A percentile compares a stretch with the other conserved stretches of the same genome.
Evolutionary conservation across 2,329 filamentous ascomycete species (phyloP).

Genomic region (Teratosphaeria viscida): DNA sequence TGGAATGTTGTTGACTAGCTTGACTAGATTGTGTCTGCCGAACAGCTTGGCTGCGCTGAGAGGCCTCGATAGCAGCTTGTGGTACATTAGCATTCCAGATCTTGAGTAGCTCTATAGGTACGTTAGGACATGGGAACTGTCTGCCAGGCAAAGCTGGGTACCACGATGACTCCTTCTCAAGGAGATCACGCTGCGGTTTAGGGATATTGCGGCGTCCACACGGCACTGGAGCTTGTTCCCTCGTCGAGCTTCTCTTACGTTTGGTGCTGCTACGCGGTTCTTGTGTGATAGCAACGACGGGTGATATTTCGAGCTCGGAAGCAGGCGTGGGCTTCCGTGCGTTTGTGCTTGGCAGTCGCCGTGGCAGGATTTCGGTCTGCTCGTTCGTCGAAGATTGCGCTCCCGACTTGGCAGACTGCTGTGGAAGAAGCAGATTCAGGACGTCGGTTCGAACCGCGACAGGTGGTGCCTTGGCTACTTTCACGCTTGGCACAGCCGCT

Average conservation of each 20-base stretch:
- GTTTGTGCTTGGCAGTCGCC: neutral
- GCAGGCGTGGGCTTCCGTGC: neutral
- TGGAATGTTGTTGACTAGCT: neutral
- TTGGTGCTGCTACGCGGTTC: neutral
- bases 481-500: neutral
- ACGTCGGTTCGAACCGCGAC: neutral
- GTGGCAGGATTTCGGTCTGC: neutral
- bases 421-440: slow-evolving; percentile 1
- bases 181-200: slow-evolving; percentile 39
- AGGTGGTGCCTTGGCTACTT: neutral
- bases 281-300: neutral
- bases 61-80: neutral
- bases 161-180: slow-evolving; percentile 36
- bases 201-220: slow-evolving; percentile 26
- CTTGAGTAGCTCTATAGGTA: slow-evolving; percentile 27
- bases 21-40: neutral
- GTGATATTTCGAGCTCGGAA: neutral
- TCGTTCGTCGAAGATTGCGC: neutral
- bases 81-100: slow-evolving; percentile 12
- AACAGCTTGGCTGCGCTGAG: neutral
- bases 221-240: neutral
- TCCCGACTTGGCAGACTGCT: neutral
- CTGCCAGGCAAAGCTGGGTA: slow-evolving; percentile 26
- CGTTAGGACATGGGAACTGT: slow-evolving; percentile 27
- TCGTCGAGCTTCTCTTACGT: slow-evolving; percentile 1